These are phyloP conservation scores for Arabidopsis lyrata DNA, from an alignment of 441 rosid species.

Conservation along the genomic window DNA sequence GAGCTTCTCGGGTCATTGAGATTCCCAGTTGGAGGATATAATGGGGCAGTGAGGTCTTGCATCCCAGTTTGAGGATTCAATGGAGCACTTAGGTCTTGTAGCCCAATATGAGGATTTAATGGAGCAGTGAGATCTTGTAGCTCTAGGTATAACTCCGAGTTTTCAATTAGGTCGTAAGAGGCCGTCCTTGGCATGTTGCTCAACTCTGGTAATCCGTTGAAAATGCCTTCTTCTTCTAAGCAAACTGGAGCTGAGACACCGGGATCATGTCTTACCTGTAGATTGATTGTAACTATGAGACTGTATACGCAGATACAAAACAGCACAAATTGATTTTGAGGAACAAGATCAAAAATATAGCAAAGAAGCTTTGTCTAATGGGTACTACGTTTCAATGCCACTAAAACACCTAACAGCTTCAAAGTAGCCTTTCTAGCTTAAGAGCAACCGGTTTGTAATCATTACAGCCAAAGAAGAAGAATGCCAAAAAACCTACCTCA, in stretches of 20 bases:
- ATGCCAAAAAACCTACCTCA: constrained; percentile 48
- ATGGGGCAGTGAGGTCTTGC: constrained; percentile 24
- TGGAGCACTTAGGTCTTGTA: constrained; percentile 43
- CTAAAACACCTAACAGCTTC: neutral
- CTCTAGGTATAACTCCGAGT: constrained; percentile 35
- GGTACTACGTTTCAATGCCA: neutral
- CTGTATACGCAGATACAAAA: neutral
- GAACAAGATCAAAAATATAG: neutral
- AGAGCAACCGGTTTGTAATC: neutral
- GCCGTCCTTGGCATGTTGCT: constrained; percentile 20
- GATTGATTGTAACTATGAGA: constrained; percentile 25
- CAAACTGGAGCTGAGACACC: constrained; percentile 15
- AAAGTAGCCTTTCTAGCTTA: neutral
- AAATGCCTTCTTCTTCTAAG: constrained; percentile 46
- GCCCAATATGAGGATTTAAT: neutral
- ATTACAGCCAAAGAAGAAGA: neutral
- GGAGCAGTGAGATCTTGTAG: constrained; percentile 44
- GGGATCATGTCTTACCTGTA: constrained; percentile 28
- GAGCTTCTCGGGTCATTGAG: constrained; percentile 14
- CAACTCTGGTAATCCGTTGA: constrained; percentile 47
- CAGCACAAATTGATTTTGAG: constrained; percentile 1
- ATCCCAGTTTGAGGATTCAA: neutral
- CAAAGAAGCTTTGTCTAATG: constrained; percentile 1
- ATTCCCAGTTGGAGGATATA: constrained; percentile 24
- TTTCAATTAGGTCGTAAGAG: constrained; percentile 12